Base-by-base conservation (phyloP, 495 filamentous ascomycete genomes). In the Lasiosphaeria ovina region DNA sequence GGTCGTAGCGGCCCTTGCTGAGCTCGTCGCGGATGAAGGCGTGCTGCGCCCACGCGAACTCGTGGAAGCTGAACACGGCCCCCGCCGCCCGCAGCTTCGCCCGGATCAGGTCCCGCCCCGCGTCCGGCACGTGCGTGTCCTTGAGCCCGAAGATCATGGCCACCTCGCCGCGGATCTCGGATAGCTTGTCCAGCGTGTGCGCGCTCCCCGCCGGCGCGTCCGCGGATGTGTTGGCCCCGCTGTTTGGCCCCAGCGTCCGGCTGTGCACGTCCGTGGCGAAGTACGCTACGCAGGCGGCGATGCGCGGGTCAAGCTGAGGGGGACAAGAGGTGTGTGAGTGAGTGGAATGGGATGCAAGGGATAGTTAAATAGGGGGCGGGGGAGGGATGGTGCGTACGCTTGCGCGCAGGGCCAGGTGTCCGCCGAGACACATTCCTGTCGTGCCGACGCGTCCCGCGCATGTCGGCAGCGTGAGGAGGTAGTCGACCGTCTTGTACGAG, bases 1-100 rank as follows among this genome's bases (percentile, higher is more conserved):
- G 91, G 65, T 98, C 93, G 65, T 96, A 98, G 11, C 93, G 83
- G 5, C 92, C 92, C 76, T 97, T 98, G 69, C 87, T 92, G 50
- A 93, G 78, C 75, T 98, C 93, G 68, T 97, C 93, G n/a, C 93
- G 84, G 68, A 98, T 96, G 66, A 98, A 98, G 0, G 92, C 91
- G 78, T 95, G 93, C 70, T 98, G 93, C 24, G 93, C 91, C 84
- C 91, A 92, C 16, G 93, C 89, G 59, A 88, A 82, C 71, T 98
- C 93, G 73, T 96, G 93, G 65, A 88, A 97, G 69, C 87, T 86
- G 66, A 94, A 96, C 8, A 81, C 75, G 3, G 87, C 83, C 3
- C 89, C 89, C 36, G 85, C 83, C 9, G 89, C 89, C 64, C 92
- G 84, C 63, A 98, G 79, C 44, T 89, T 93, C 68, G 86, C 84